A percentile compares a stretch with the other conserved stretches of the same genome.
These are phyloP conservation scores for Phytophthora melonis DNA, from an alignment of 352 stramenopile genomes.

Conservation along the genomic window DNA sequence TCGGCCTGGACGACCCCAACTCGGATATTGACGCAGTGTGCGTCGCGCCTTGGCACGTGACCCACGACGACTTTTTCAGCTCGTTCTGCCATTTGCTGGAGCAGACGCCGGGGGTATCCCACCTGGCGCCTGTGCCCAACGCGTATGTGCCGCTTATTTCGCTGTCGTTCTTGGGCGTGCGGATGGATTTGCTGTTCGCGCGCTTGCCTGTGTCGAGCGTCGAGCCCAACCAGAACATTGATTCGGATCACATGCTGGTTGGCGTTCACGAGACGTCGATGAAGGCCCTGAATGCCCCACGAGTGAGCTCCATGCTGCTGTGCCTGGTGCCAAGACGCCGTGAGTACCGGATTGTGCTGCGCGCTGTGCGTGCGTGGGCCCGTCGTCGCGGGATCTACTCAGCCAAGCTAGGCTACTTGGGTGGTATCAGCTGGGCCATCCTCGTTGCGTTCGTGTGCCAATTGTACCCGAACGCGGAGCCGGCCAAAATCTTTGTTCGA, in stretches of 20 bases:
- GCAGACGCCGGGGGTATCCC: conserved; percentile 69
- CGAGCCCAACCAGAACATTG: conserved; percentile 81
- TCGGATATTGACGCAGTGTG: conserved; percentile 90
- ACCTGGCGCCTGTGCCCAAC: conserved; percentile 83
- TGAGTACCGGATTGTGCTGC: conserved; percentile 89
- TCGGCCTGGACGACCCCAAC: conserved; percentile 83
- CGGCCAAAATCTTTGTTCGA: conserved; percentile 77
- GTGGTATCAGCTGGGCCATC: conserved; percentile 99
- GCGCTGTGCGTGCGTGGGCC: conserved; percentile 81
- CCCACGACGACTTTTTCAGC: conserved; percentile 87
- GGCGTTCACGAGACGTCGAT: conserved; percentile 94
- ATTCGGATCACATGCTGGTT: conserved; percentile 90
- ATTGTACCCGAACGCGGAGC: conserved; percentile 80
- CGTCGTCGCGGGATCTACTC: conserved; percentile 95
- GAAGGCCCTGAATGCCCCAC: conserved; percentile 94
- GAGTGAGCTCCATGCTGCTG: conserved; percentile 96
- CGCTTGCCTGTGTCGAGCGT: conserved; percentile 71
- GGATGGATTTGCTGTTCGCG: conserved; percentile 94
- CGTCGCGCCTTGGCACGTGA: conserved; percentile 84
- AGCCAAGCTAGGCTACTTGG: conserved; percentile 97
- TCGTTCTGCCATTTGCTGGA: conserved; percentile 77
- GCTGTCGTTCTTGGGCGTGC: conserved; percentile 87
- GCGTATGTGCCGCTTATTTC: conserved; percentile 95
- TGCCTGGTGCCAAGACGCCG: conserved; percentile 90
- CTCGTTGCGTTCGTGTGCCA: conserved; percentile 96